Conservation (phyloP, 2,329 filamentous ascomycete species). For the Penicillium sp. region DNA sequence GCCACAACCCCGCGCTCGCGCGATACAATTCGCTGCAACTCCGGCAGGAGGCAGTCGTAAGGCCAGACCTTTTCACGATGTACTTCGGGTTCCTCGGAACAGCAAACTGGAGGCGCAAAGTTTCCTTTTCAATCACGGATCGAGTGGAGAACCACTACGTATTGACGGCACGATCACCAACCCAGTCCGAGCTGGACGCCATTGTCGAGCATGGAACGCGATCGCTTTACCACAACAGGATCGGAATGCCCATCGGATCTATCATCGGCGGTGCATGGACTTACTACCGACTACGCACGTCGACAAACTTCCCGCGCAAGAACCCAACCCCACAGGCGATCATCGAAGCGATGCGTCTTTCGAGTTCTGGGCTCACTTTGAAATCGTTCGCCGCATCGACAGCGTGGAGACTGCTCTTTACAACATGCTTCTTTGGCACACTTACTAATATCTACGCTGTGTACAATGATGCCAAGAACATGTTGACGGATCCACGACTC, state of each 20-base stretch:
- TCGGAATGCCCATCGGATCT: slow-evolving; percentile 23
- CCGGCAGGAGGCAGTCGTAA: slow-evolving; percentile 27
- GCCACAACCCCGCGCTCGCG: slow-evolving; percentile 14
- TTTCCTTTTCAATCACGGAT: slow-evolving; percentile 2
- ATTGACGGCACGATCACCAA: slow-evolving; percentile 28
- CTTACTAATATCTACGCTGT: slow-evolving; percentile 9
- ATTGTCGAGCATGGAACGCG: slow-evolving; percentile 26
- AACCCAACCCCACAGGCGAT: slow-evolving; percentile 10
- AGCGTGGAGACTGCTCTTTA: slow-evolving; percentile 20
- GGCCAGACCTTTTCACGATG: slow-evolving; percentile 29
- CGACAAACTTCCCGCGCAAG: slow-evolving; percentile 7
- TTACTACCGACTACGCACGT: slow-evolving; percentile 14
- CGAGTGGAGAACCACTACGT: slow-evolving; percentile 26
- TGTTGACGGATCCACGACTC: slow-evolving; percentile 28
- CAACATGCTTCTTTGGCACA: slow-evolving; percentile 6
- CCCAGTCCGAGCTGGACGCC: slow-evolving; percentile 39
- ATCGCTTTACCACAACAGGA: slow-evolving; percentile 22
- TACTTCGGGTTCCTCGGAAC: slow-evolving; percentile 31
- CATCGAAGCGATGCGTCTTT: slow-evolving; percentile 2
- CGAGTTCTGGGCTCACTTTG: neutral
- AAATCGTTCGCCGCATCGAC: neutral
- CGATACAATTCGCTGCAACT: slow-evolving; percentile 20
- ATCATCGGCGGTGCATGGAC: slow-evolving; percentile 8
- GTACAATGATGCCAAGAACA: slow-evolving; percentile 12
- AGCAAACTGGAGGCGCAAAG: slow-evolving; percentile 19